Evolutionary conservation across 73 alveolate species (phyloP).

Genomic region (Stentor coeruleus): DNA sequence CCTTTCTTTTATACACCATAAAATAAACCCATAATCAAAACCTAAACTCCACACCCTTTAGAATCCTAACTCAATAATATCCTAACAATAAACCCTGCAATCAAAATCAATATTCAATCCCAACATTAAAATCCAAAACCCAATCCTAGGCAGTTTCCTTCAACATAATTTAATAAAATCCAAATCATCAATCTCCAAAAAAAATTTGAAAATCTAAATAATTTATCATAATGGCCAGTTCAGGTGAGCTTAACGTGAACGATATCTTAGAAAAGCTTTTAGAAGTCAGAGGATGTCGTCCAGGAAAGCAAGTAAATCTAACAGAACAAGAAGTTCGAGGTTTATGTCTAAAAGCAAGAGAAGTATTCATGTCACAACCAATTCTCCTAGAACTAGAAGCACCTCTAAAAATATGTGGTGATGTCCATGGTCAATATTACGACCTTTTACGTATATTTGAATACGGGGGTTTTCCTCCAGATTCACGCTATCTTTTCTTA

Average conservation of each 20-base stretch:
- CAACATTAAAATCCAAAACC: too few species aligned
- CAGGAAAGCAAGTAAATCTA: constrained; percentile 69
- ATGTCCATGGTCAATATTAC: constrained; percentile 79
- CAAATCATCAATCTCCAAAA: too few species aligned
- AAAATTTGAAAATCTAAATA: too few species aligned
- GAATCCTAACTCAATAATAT: too few species aligned
- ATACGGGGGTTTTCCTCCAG: constrained; percentile 75
- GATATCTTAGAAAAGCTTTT: constrained; percentile 60
- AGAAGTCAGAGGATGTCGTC: constrained; percentile 80
- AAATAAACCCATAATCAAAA: too few species aligned
- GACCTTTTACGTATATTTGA: constrained; percentile 73
- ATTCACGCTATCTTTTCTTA: constrained; percentile 32
- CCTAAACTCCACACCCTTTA: too few species aligned
- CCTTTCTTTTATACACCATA: too few species aligned
- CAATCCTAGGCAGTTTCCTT: too few species aligned
- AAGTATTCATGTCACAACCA: constrained; percentile 63
- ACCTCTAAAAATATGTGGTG: constrained; percentile 63
- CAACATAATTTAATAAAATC: too few species aligned
- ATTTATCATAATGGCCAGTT: constrained; percentile 21
- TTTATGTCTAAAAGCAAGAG: constrained; percentile 59
- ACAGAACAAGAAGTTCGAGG: constrained; percentile 66
- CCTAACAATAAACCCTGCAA: too few species aligned
- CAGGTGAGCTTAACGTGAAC: constrained; percentile 54
- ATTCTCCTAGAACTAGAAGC: constrained; percentile 75
- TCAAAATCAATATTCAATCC: too few species aligned